Evolutionary conservation across 257 asterid species (phyloP), one percentile per base, ranked within the genome.

Genomic region (Nicotiana knightiana): DNA sequence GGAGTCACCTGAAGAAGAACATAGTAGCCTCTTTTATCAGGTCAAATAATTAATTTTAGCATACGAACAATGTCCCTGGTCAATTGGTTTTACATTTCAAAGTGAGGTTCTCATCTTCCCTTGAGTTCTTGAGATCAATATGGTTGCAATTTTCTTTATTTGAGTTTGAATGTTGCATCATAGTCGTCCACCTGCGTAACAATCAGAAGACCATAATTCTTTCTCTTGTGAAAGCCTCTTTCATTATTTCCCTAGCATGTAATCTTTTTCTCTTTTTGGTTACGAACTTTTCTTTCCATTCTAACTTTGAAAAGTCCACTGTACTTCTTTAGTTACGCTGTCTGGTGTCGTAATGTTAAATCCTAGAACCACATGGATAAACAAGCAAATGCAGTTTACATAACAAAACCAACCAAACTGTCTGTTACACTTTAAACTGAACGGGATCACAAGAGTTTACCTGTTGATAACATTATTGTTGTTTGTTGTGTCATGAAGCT

Each of bases 1-100:
- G 82, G 98, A 94, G 68, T 94, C 98, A 59, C 97, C 93, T 68
- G 99, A 94, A 87, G 98, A 94, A 90, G 98, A 94, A 80, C 99
- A 96, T 83, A 83, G 87, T 79, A 77, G 87, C 87, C 82, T 89
- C 86, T 96, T 96, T 85, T 93, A 88, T 88, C 98, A 92, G 99
- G 99, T 94, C 84, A 79, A 28, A 24, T 8, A 70, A 51, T n/a
- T 55, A 28, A 64, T 63, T 55, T 8, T 2, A 51, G 37, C 51
- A 28, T 75, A 51, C 24, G 15, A 26, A 51, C 28, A 75, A 46
- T 48, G 3, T 26, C 39, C 13, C 79, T 51, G 43, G 51, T 73
- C 7, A 73, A 8, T 75, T 51, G 46, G 62, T 75, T 26, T 32
- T 13, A 15, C 63, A 48, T 51, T 75, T 75, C 4, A 1, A 13